Base-by-base conservation (phyloP, 495 filamentous ascomycete species). In the Thermothielavioides terrestris region DNA sequence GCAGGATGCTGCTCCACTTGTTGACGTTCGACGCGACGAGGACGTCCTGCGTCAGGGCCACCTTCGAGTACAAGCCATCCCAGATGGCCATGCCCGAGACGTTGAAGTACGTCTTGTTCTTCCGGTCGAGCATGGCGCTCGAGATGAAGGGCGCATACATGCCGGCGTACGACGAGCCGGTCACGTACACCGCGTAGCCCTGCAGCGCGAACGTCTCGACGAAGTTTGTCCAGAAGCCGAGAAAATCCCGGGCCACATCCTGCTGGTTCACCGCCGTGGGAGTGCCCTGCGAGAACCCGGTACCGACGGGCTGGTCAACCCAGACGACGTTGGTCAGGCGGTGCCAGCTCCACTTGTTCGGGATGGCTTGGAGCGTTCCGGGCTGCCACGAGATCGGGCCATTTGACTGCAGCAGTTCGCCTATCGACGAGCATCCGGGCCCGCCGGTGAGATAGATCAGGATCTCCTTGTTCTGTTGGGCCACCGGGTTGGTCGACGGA, bases 131-230 rank as follows among this genome's bases (percentile, higher is more conserved):
- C 80, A 92, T 88, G 1, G 81, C 84, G 44, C 82, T 77, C 0
- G 86, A 81, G 46, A 92, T 83, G 60, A 90, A 94, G 1, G 88
- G 85, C 18, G 87, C 80, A 56, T 90, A 94, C 52, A 76, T 76
- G 10, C 88, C 88, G 21, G 48, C 54, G 37, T 88, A 85, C 47
- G 76, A 81, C 54, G 86, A 83, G 0, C 84, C 84, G 1, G 83
- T 77, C 49, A 88, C 74, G 54, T 82, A 88, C 4, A 87, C 74
- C 51, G 82, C 83, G 52, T 73, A 77, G 4, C 74, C 69, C 42
- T 88, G 75, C 58, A 88, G 61, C 3, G 67, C 68, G 52, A 89
- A 89, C 9, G 79, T 80, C 21, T 86, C 67, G 34, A 86, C 71
- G 52, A 88, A 89, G 46, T 81, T 75, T 65, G 77, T 77, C 72